Conservation (phyloP, 495 filamentous ascomycete species). For the Xanthoparmelia taractica region DNA sequence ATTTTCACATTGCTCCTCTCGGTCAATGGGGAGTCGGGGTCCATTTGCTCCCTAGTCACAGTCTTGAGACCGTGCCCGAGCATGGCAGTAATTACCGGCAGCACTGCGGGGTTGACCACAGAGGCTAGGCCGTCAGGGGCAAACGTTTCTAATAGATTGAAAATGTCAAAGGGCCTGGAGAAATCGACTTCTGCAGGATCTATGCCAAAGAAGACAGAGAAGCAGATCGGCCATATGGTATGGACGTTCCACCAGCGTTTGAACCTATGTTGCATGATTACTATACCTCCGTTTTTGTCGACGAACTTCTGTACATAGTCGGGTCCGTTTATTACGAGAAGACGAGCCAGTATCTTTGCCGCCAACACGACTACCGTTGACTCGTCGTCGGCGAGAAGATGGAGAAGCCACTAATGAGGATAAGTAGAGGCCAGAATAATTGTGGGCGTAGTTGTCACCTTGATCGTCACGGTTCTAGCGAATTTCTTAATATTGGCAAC, state of each 20-base stretch:
- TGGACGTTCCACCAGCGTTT: constrained; percentile 85
- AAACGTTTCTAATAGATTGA: constrained; percentile 65
- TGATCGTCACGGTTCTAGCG: constrained; percentile 90
- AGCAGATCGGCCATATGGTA: constrained; percentile 79
- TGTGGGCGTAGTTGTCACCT: constrained; percentile 49
- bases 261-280: constrained; percentile 70
- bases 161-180: constrained; percentile 63
- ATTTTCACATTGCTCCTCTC: constrained; percentile 23
- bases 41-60: constrained; percentile 53
- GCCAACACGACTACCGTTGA: constrained; percentile 72
- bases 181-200: constrained; percentile 71
- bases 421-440: constrained; percentile 14
- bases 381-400: constrained; percentile 82
- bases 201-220: constrained; percentile 77
- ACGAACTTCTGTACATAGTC: constrained; percentile 77
- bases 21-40: constrained; percentile 45
- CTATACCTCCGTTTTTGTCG: constrained; percentile 77
- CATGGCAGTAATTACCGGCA: constrained; percentile 80
- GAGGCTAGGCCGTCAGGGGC: constrained; percentile 43
- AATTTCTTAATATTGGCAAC: constrained; percentile 68
- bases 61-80: constrained; percentile 70
- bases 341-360: constrained; percentile 78
- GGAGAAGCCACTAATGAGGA: constrained; percentile 73
- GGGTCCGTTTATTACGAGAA: constrained; percentile 70
- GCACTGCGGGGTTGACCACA: constrained; percentile 67